These are phyloP conservation scores for Solanum clarkiae DNA, from an alignment of 257 asterid genomes.

Conservation along the genomic window DNA sequence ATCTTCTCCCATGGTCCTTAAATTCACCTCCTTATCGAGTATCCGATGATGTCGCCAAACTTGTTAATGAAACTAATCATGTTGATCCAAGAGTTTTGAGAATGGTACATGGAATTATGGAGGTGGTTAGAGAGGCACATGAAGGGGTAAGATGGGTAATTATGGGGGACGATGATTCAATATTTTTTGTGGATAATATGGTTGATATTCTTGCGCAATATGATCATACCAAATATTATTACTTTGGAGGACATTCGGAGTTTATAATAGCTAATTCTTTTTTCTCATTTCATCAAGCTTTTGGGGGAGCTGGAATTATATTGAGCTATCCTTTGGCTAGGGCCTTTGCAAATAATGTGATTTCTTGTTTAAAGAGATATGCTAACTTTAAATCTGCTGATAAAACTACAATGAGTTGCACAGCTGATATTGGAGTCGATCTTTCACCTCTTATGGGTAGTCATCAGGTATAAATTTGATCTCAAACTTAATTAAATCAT, in stretches of 20 bases:
- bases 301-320: constrained; percentile 22
- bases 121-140: constrained; percentile 10
- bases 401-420: constrained; percentile 7
- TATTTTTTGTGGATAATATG: neutral
- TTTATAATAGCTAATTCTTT: neutral
- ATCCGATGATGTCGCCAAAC: neutral
- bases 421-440: constrained; percentile 17
- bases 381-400: constrained; percentile 4
- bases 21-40: constrained; percentile 11
- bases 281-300: constrained; percentile 12
- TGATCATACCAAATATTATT: constrained; percentile 20
- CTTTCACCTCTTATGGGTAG: constrained; percentile 15
- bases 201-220: neutral
- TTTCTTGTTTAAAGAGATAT: constrained; percentile 12
- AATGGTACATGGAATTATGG: constrained; percentile 21
- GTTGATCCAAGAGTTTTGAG: neutral
- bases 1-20: constrained; percentile 16
- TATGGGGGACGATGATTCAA: neutral
- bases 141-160: neutral
- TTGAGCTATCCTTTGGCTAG: constrained; percentile 18
- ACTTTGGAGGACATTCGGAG: constrained; percentile 18
- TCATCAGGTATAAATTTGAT: constrained; percentile 16
- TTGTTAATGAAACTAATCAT: neutral
- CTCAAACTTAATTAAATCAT: neutral
- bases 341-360: constrained; percentile 6